Conservation (phyloP, 306 rosid genomes). For the Acacia acuminata region DNA sequence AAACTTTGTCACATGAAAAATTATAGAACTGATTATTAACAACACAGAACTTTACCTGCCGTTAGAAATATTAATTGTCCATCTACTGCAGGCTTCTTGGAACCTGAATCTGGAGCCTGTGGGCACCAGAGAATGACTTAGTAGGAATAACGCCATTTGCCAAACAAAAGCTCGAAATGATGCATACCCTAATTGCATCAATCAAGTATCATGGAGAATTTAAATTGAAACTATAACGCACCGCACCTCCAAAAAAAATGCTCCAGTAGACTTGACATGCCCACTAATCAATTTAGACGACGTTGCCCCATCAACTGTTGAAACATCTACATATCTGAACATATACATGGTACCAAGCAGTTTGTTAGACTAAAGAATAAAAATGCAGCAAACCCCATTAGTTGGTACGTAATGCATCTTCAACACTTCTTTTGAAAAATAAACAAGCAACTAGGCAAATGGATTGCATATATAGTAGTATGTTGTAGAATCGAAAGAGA, state of each 20-base stretch:
- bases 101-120: conserved; percentile 99
- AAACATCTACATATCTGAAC: conserved; percentile 88
- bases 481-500: no score
- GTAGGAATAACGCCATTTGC: conserved; percentile 24
- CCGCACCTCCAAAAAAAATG: conserved; percentile 82
- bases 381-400: background rate
- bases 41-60: conserved; percentile 58
- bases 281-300: conserved; percentile 69
- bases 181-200: conserved; percentile 20
- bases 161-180: background rate
- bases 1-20: conserved; percentile 18
- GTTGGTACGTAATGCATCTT: background rate
- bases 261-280: conserved; percentile 74
- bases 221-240: conserved; percentile 12
- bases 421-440: conserved; percentile 4
- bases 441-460: background rate
- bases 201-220: conserved; percentile 7
- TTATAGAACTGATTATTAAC: conserved; percentile 13
- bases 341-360: conserved; percentile 23
- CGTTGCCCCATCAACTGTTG: conserved; percentile 85
- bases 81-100: conserved; percentile 96
- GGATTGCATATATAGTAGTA: background rate
- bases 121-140: conserved; percentile 24
- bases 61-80: conserved; percentile 95
- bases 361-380: conserved; percentile 23